Base-by-base conservation (phyloP, 2,329 filamentous ascomycete species). In the Diaporthe sp. region DNA sequence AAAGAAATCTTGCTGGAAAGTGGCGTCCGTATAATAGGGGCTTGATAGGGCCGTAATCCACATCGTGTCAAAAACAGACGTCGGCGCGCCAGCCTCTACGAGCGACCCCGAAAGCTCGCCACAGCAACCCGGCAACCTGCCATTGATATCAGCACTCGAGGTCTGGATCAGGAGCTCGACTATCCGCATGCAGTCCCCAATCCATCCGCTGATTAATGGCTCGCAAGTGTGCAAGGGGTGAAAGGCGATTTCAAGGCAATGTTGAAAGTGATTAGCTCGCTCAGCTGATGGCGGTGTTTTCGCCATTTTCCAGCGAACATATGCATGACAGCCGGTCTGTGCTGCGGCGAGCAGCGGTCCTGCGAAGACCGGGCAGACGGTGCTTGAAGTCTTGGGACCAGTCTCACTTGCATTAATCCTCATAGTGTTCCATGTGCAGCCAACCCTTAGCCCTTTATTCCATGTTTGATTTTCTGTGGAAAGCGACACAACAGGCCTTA, bases 1-100 rank as follows among this genome's bases (percentile, higher is more conserved):
- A 53, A 53, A 53, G 0, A 15, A 12, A 2, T 3, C 10, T 6
- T n/a, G 10, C 51, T 53, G n/a, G 13, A 25, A 15, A 5, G 12
- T 0, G 22, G 13, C 12, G n/a, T 25, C 4, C 10, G 1, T 17
- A 6, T 28, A 28, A 0, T 2, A 0, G 17, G 4, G 17, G 5
- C 6, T 5, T 17, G n/a, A 28, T 9, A 53, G 10, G 1, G 4
- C 10, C 4, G 2, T 13, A 1, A 53, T 28, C 51, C 51, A 53
- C 0, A 15, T 53, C n/a, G n/a, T 12, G n/a, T 53, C 51, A 53
- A 53, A 53, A 28, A 53, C 3, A 15, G 51, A 53, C n/a, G 5
- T 10, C n/a, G n/a, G 51, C n/a, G 8, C n/a, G 4, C n/a, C 51
- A 28, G 51, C 12, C 6, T 28, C 51, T 12, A 9, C 4, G 22